Evolutionary conservation across 768 basidiomycete species (phyloP).

Genomic region (Leucosporidium yakuticum): DNA sequence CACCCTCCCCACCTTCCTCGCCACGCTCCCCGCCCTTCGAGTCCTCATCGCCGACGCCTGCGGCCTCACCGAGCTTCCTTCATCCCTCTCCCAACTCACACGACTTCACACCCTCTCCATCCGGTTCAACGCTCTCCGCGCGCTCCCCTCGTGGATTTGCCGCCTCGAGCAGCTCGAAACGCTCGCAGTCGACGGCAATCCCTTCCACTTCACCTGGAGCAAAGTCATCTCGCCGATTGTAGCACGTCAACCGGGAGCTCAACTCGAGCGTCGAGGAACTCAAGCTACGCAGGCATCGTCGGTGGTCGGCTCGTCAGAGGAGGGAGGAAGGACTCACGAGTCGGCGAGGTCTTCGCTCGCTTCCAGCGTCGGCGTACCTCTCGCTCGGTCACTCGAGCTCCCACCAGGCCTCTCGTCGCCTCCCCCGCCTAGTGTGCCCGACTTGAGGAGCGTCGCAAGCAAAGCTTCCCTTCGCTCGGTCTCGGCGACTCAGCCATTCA

Average conservation of each 20-base stretch:
- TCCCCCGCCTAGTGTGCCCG: no score
- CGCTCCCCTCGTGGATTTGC: slow-evolving; percentile 92
- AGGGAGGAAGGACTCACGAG: no score
- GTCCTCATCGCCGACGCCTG: slow-evolving; percentile 91
- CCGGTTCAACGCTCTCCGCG: slow-evolving; percentile 77
- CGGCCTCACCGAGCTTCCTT: slow-evolving; percentile 67
- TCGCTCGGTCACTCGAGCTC: no score
- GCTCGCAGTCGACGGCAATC: slow-evolving; percentile 88
- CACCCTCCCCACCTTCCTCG: slow-evolving; percentile 83
- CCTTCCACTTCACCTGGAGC: slow-evolving; percentile 90
- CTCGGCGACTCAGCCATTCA: background rate
- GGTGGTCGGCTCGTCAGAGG: no score
- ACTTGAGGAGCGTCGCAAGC: background rate
- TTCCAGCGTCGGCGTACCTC: no score
- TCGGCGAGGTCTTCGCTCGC: background rate
- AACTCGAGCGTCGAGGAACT: no score
- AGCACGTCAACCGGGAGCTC: slow-evolving; percentile 40
- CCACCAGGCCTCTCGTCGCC: no score
- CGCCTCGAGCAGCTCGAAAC: slow-evolving; percentile 72
- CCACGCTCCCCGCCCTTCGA: slow-evolving; percentile 70
- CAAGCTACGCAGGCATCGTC: no score
- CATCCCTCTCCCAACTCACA: slow-evolving; percentile 64
- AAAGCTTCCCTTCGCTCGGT: background rate
- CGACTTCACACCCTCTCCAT: slow-evolving; percentile 83
- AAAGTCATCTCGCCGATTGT: slow-evolving; percentile 79